Evolutionary conservation across 768 basidiomycete genomes (phyloP).

Genomic region (Auricularia sp.): DNA sequence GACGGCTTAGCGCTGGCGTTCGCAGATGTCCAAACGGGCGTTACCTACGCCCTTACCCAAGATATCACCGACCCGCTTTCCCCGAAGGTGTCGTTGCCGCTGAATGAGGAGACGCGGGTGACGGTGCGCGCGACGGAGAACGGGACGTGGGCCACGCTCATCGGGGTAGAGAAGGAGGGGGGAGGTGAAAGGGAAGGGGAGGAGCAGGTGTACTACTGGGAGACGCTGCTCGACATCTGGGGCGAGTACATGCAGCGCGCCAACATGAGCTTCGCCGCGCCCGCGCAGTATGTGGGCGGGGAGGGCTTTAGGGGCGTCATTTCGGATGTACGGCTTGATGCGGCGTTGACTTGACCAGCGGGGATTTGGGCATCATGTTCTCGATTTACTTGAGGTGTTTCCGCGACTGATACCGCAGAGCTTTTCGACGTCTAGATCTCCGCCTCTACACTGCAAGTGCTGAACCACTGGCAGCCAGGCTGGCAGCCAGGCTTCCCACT

Average conservation of each 20-base stretch:
- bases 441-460: no score
- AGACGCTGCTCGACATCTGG: conserved; percentile 30
- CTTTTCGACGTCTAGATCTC: no score
- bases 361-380: no score
- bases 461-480: no score
- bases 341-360: no score
- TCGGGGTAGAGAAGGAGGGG: no score
- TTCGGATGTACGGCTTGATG: conserved; percentile 16
- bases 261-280: conserved; percentile 38
- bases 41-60: conserved; percentile 25
- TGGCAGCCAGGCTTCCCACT: no score
- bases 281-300: conserved; percentile 24
- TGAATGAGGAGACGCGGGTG: conserved; percentile 23
- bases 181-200: not conserved
- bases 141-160: conserved; percentile 24
- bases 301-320: conserved; percentile 26
- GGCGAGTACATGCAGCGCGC: conserved; percentile 27
- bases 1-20: conserved; percentile 31
- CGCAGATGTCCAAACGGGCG: conserved; percentile 21
- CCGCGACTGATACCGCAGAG: no score
- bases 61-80: conserved; percentile 24
- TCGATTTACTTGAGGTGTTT: no score
- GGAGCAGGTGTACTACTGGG: conserved; percentile 23
- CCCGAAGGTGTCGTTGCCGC: conserved; percentile 14
- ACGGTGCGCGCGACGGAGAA: conserved; percentile 28